Percentiles rank a stretch among this genome's conserved stretches.
phyloP scores from a whole-genome alignment of 805 yeast genomes.

The Starmera pachycereana region DNA sequence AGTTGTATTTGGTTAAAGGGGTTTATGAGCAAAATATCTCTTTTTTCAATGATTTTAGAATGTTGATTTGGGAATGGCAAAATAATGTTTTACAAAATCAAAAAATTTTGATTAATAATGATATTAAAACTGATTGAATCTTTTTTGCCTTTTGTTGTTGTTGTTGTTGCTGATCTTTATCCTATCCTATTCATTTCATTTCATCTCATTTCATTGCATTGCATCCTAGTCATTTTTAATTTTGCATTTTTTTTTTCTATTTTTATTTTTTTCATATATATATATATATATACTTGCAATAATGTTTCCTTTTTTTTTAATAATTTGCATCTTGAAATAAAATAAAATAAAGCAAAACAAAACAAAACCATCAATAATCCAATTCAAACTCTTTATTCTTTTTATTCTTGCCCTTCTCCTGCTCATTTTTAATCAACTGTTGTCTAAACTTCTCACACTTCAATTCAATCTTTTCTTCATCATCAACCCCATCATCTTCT shows the following conservation, averaged over 20 bases:
- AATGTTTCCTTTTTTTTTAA: too few species aligned
- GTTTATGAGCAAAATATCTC: conserved; percentile 16
- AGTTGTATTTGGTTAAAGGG: conserved; percentile 22
- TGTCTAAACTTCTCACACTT: conserved; percentile 20
- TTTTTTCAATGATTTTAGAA: conserved; percentile 20
- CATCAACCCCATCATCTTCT: conserved; percentile 35
- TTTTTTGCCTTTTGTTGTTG: too few species aligned
- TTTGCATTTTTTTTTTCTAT: too few species aligned
- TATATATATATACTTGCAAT: too few species aligned
- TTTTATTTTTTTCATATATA: too few species aligned
- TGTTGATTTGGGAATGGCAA: conserved; percentile 19
- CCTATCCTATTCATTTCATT: too few species aligned
- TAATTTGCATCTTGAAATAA: too few species aligned
- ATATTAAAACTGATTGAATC: conserved; percentile 7
- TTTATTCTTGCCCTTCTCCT: conserved; percentile 6
- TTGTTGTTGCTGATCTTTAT: too few species aligned
- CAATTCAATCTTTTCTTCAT: conserved; percentile 21
- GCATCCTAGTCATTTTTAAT: too few species aligned
- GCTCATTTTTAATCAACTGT: conserved; percentile 7
- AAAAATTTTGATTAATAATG: conserved; percentile 16
- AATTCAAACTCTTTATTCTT: conserved; percentile 3
- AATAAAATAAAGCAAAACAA: too few species aligned
- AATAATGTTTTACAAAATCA: conserved; percentile 9
- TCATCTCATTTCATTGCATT: too few species aligned
- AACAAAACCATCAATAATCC: conserved; percentile 1